Evolutionary conservation across 495 filamentous ascomycete genomes (phyloP).

Genomic region (Amphirosellinia nigrospora): DNA sequence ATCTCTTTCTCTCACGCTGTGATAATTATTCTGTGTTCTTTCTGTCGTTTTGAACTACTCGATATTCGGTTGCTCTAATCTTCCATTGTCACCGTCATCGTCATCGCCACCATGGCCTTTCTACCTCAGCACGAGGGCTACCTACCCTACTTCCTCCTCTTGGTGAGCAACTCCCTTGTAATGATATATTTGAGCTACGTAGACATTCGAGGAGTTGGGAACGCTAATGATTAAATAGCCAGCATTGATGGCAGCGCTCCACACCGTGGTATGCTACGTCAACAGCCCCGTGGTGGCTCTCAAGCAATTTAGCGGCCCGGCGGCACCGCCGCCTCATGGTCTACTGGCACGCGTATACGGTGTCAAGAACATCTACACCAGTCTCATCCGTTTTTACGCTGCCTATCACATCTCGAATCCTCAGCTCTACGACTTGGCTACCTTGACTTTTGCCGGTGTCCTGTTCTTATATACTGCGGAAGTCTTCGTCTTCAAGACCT

Average conservation of each 20-base stretch:
- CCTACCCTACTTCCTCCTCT: constrained; percentile 40
- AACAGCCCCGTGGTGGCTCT: constrained; percentile 28
- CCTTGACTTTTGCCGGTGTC: constrained; percentile 37
- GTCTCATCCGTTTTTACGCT: constrained; percentile 40
- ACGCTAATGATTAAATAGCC: constrained; percentile 14
- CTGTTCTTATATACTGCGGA: constrained; percentile 39
- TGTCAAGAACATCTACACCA: constrained; percentile 42
- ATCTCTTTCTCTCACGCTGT: not conserved
- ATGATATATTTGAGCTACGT: constrained; percentile 9
- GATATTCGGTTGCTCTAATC: not conserved
- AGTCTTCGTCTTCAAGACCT: constrained; percentile 35
- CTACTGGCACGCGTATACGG: constrained; percentile 44
- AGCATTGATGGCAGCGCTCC: constrained; percentile 30
- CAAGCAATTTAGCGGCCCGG: constrained; percentile 37
- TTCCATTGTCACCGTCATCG: not conserved
- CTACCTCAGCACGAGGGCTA: constrained; percentile 34
- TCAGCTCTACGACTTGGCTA: constrained; percentile 41
- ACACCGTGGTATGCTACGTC: constrained; percentile 36
- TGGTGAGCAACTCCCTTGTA: constrained; percentile 29
- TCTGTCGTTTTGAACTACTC: not conserved
- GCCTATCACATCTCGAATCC: constrained; percentile 42
- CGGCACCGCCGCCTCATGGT: constrained; percentile 33
- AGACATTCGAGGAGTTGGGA: not conserved
- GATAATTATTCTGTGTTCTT: not conserved
- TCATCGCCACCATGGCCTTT: constrained; percentile 25